Percentiles rank a stretch among this genome's conserved stretches.
phyloP scores from a whole-genome alignment of 495 filamentous ascomycete species.

The Aspergillus conjunctus region DNA sequence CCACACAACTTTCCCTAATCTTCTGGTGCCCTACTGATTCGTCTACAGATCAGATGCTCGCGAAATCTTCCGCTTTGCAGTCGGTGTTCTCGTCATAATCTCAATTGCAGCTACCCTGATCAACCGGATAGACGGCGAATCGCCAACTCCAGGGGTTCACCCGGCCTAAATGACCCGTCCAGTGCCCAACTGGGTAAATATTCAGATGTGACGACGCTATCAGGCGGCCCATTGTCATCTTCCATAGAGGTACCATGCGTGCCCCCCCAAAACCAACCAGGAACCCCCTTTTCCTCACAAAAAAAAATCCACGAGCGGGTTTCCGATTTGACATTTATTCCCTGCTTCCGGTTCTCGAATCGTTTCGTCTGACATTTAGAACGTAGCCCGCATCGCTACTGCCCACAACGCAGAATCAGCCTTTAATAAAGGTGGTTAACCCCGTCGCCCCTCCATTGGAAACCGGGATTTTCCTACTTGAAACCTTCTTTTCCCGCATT shows the following conservation, averaged over 20 bases:
- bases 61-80: neutral
- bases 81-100: neutral
- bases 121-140: neutral
- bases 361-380: neutral
- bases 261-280: too few species aligned
- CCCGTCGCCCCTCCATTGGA: neutral
- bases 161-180: neutral
- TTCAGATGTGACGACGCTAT: too few species aligned
- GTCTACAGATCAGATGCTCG: neutral
- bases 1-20: neutral
- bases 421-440: neutral
- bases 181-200: neutral
- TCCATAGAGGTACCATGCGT: too few species aligned
- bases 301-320: too few species aligned
- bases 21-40: neutral
- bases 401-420: neutral
- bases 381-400: neutral
- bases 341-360: too few species aligned
- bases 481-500: neutral
- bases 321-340: too few species aligned
- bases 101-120: neutral
- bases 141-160: neutral
- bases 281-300: too few species aligned
- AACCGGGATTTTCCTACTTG: neutral
- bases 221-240: too few species aligned